Percentiles rank a stretch among this genome's conserved stretches.
phyloP scores from a whole-genome alignment of 345 rosid species.

The Citrus cavaleriei region DNA sequence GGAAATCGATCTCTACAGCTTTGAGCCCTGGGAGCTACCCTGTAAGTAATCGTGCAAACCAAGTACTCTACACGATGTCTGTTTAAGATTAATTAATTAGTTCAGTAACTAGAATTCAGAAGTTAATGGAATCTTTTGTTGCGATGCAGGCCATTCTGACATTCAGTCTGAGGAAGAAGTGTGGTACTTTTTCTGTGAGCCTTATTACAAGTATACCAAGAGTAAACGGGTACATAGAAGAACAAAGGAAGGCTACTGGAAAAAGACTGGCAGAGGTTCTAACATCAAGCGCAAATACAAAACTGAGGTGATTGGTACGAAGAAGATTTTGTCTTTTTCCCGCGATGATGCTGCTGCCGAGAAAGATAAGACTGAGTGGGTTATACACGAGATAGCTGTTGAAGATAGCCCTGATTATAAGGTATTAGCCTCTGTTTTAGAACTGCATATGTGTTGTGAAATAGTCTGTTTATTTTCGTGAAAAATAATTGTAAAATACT shows the following conservation, averaged over 20 bases:
- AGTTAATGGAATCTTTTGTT: neutral
- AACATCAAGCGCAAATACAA: slow-evolving; percentile 6
- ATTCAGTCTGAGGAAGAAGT: neutral
- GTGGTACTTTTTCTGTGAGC: neutral
- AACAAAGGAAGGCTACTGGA: slow-evolving; percentile 39
- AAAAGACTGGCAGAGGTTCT: slow-evolving; percentile 33
- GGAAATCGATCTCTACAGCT: too few relatives aligned
- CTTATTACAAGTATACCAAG: neutral
- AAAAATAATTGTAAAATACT: neutral
- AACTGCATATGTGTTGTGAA: neutral
- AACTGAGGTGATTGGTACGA: slow-evolving; percentile 25
- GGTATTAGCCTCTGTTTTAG: neutral
- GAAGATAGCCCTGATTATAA: neutral
- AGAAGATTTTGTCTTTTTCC: slow-evolving; percentile 34
- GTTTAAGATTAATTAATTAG: too few relatives aligned
- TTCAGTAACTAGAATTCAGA: too few relatives aligned
- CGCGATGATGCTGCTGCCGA: neutral
- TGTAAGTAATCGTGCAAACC: too few relatives aligned
- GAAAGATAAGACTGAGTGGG: neutral
- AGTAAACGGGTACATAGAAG: slow-evolving; percentile 20
- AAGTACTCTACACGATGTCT: too few relatives aligned
- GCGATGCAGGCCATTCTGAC: neutral
- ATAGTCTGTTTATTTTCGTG: neutral
- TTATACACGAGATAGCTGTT: neutral
- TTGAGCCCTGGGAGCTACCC: too few relatives aligned